Evolutionary conservation across 306 rosid species (phyloP), one percentile per base, ranked within the genome.

Genomic region (Macrotyloma uniflorum): DNA sequence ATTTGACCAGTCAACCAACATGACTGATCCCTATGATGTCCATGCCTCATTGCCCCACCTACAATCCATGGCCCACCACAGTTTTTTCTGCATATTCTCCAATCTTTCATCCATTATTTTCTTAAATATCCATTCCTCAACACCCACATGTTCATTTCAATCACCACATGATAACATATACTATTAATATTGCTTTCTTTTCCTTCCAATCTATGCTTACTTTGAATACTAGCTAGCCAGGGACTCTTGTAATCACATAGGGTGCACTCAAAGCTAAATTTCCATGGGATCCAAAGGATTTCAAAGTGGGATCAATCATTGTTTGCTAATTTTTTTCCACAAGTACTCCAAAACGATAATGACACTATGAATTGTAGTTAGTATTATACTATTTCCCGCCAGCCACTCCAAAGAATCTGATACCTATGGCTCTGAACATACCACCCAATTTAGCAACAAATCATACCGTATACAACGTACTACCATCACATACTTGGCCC

Each of bases 1-100:
- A 1, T 84, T 92, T 92, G 93, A 92, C 97, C 82, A 36, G 93
- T 92, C 95, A 82, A 88, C 88, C 43, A 72, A 74, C 87, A 85
- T 86, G 93, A 88, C 89, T 59, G 82, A 87, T 83, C 87, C 86
- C 88, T 70, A 82, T 68, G 85, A 84, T 85, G 70, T 87, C 86
- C 83, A 61, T 78, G 66, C 75, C 72, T 79, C 81, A 23, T 58
- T 46, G 49, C 87, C 91, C 90, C 91, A 83, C 88, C 61, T 23
- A 70, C 85, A 82, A 15, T 61, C 78, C 43, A 33, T 76, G 87
- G 57, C 90, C 94, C 89, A 84, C 84, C 82, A 79, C 79, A 54
- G 80, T 69, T 46, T 79, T 38, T 38, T 38, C 2, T 1, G 1
- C 28, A 26, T 26, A 58, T 75, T 76, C 80, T 61, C 73, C 70